These are phyloP conservation scores for Phaeosphaeria sp. DNA, from an alignment of 2,329 filamentous ascomycete genomes.

Conservation along the genomic window DNA sequence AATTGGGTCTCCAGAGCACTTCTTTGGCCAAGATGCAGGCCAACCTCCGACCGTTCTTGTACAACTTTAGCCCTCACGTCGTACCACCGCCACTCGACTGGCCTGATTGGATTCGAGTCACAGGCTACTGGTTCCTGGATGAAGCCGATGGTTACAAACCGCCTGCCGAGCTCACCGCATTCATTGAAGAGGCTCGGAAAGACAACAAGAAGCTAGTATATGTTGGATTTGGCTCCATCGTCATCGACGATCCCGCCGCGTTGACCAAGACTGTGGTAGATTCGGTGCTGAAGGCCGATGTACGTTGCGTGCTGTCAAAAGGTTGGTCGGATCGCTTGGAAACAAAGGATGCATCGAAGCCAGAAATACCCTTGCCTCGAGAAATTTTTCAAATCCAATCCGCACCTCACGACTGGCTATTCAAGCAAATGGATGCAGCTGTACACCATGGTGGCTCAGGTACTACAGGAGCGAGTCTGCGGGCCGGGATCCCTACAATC, in stretches of 20 bases:
- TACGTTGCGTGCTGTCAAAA: conserved; percentile 93
- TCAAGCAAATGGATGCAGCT: conserved; percentile 89
- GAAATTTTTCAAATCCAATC: conserved; percentile 89
- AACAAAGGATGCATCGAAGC: conserved; percentile 63
- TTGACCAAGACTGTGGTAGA: conserved; percentile 94
- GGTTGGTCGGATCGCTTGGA: conserved; percentile 90
- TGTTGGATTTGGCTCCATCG: conserved; percentile 95
- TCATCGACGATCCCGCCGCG: conserved; percentile 85
- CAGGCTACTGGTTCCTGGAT: conserved; percentile 97
- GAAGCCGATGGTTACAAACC: conserved; percentile 74
- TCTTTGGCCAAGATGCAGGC: conserved; percentile 89
- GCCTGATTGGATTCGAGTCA: conserved; percentile 96
- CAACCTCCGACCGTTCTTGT: conserved; percentile 97
- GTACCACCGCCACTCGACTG: conserved; percentile 95
- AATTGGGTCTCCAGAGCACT: conserved; percentile 79
- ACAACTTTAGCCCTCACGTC: conserved; percentile 94
- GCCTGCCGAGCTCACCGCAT: conserved; percentile 75
- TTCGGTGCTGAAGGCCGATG: conserved; percentile 87
- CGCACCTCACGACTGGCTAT: conserved; percentile 96
- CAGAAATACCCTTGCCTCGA: conserved; percentile 73
- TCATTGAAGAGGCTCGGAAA: conserved; percentile 80
- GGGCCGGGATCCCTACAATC: conserved; percentile 91
- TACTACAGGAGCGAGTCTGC: conserved; percentile 89
- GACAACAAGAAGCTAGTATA: conserved; percentile 95
- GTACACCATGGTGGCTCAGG: conserved; percentile 94